Base-by-base conservation (phyloP, 164 flowering plant genomes). In the Vitis rotundifolia region DNA sequence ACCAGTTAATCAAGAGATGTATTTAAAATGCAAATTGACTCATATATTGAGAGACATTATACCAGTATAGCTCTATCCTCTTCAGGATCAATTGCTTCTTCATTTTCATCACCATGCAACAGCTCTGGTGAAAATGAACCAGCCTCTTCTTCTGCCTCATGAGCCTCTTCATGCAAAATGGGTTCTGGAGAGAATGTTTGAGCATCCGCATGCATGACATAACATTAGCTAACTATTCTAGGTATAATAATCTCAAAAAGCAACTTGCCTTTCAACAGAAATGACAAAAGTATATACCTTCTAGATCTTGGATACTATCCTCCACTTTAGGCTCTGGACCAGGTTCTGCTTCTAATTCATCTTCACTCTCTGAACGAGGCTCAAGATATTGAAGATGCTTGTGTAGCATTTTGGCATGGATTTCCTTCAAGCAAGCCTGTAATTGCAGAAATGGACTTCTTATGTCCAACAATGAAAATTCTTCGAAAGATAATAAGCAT, bases 91-190 rank as follows among this genome's bases (percentile, higher is more conserved):
- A 96, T 75, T 29, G 92, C 99, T 75, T 85, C 94, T 76, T 92
- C 97, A 70, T 79, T 76, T 1, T 92, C 99, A 71, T 92, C 95
- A 65, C 88, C 95, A 78, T 91, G 91, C 78, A 89, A 66, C 48
- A 85, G 74, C 74, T 89, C 87, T 5, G 99, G 99, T 22, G 99
- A 96, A 82, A 81, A 96, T 55, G 99, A 96, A 48, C 99, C 99
- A 57, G 88, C 91, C 69, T 86, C 90, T 71, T 82, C 93, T 59
- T 88, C 92, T 49, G 67, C 83, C 75, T 84, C 93, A 57, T 59
- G 18, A 54, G 37, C 72, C 66, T 84, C 88, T 68, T 81, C 90
- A 49, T 75, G 59, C 59, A 57, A 11, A 28, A 77, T 66, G 26
- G 79, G 87, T 61, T 85, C 89, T 22, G 94, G 94, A 55, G 97